Conservation (phyloP, 257 asterid species). For the Echites panduratus region DNA sequence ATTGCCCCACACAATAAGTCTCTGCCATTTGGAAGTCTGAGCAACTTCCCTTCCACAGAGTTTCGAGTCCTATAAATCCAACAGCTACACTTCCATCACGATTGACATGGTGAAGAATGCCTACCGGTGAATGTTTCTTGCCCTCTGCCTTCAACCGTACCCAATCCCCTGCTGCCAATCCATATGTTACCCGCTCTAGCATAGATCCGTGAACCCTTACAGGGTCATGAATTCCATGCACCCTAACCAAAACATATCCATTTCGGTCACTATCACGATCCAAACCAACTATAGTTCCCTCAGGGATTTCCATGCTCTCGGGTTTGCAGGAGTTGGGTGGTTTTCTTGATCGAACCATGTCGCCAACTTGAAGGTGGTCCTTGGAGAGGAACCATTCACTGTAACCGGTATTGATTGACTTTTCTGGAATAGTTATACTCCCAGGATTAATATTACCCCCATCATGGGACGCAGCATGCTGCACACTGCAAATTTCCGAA, state of each 20-base stretch:
- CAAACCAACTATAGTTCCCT: slow-evolving; percentile 68
- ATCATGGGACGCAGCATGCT: slow-evolving; percentile 39
- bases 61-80: slow-evolving; percentile 67
- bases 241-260: slow-evolving; percentile 69
- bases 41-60: slow-evolving; percentile 60
- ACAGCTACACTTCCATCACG: slow-evolving; percentile 63
- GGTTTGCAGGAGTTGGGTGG: slow-evolving; percentile 53
- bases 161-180: slow-evolving; percentile 85
- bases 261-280: slow-evolving; percentile 58
- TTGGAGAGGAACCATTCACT: slow-evolving; percentile 78
- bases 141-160: slow-evolving; percentile 54
- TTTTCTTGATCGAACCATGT: slow-evolving; percentile 75
- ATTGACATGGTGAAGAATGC: slow-evolving; percentile 56
- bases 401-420: slow-evolving; percentile 43
- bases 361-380: slow-evolving; percentile 73
- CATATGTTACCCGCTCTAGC: slow-evolving; percentile 68
- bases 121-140: slow-evolving; percentile 62
- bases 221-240: slow-evolving; percentile 71
- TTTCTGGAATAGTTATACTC: slow-evolving; percentile 42
- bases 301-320: slow-evolving; percentile 62
- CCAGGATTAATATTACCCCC: slow-evolving; percentile 48
- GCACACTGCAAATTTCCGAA: slow-evolving; percentile 47
- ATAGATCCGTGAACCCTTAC: slow-evolving; percentile 51
- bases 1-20: slow-evolving; percentile 57
- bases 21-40: slow-evolving; percentile 80